Percentiles rank a stretch among this genome's conserved stretches.
phyloP scores from a whole-genome alignment of 495 filamentous ascomycete genomes.

The Penicillium verhagenii region DNA sequence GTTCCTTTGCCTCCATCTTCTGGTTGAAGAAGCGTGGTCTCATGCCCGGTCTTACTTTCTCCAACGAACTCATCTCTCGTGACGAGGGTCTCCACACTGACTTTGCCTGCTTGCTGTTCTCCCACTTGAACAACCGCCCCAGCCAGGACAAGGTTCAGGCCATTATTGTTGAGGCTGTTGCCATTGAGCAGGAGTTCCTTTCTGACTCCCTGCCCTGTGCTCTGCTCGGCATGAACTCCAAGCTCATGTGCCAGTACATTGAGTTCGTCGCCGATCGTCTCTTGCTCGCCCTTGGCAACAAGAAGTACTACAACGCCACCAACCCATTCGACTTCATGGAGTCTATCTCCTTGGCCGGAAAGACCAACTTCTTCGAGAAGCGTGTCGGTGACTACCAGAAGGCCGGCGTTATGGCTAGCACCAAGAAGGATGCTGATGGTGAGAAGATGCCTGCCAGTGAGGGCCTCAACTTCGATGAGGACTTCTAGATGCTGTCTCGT shows the following conservation, averaged over 20 bases:
- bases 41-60: conserved; percentile 98
- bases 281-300: conserved; percentile 85
- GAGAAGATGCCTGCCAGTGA: conserved; percentile 58
- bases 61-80: conserved; percentile 98
- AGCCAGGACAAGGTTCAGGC: conserved; percentile 73
- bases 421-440: conserved; percentile 65
- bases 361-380: conserved; percentile 99
- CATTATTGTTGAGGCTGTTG: conserved; percentile 91
- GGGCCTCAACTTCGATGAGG: conserved; percentile 92
- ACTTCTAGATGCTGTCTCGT: conserved; percentile 67
- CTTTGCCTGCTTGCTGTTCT: conserved; percentile 96
- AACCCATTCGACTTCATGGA: conserved; percentile 99
- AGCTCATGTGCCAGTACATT: conserved; percentile 98
- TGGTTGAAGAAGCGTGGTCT: conserved; percentile 99
- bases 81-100: conserved; percentile 99
- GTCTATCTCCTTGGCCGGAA: conserved; percentile 95
- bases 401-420: conserved; percentile 95
- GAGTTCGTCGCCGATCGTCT: conserved; percentile 98
- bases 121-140: conserved; percentile 88
- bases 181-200: conserved; percentile 96
- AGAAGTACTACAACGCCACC: conserved; percentile 84
- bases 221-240: conserved; percentile 95
- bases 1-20: conserved; percentile 99
- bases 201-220: conserved; percentile 90
- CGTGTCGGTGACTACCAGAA: conserved; percentile 99